Evolutionary conservation across 345 rosid genomes (phyloP).

Genomic region (Lepidium aucheri): DNA sequence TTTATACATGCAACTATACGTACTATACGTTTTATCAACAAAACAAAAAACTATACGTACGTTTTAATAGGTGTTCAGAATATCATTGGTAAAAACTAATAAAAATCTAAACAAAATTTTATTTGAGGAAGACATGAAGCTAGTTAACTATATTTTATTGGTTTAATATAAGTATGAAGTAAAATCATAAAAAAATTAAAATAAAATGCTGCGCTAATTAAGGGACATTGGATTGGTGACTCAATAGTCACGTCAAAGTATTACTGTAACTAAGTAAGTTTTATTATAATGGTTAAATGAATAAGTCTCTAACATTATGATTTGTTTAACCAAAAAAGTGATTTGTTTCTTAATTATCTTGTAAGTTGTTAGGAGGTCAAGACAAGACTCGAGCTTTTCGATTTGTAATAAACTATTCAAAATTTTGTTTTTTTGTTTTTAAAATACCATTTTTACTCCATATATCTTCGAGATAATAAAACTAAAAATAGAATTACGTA

Average conservation of each 20-base stretch:
- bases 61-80: background rate
- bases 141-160: too few species aligned
- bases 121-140: too few species aligned
- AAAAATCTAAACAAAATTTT: too few species aligned
- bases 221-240: background rate
- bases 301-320: background rate
- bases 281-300: background rate
- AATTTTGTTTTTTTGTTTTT: too few species aligned
- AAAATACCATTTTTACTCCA: background rate
- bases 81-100: background rate
- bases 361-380: conserved; percentile 22
- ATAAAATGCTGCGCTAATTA: too few species aligned
- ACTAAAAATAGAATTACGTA: background rate
- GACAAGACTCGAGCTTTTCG: too few species aligned
- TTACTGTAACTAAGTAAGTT: too few species aligned
- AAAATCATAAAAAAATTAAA: background rate
- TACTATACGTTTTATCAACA: too few species aligned
- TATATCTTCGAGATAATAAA: background rate
- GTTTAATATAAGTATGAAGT: background rate
- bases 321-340: conserved; percentile 3
- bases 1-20: too few species aligned
- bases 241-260: background rate
- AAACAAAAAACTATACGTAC: too few species aligned
- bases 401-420: conserved; percentile 9
- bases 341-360: conserved; percentile 6